Conservation (phyloP, 768 basidiomycete genomes). For the Tylopilus plumbeoviolaceoides region DNA sequence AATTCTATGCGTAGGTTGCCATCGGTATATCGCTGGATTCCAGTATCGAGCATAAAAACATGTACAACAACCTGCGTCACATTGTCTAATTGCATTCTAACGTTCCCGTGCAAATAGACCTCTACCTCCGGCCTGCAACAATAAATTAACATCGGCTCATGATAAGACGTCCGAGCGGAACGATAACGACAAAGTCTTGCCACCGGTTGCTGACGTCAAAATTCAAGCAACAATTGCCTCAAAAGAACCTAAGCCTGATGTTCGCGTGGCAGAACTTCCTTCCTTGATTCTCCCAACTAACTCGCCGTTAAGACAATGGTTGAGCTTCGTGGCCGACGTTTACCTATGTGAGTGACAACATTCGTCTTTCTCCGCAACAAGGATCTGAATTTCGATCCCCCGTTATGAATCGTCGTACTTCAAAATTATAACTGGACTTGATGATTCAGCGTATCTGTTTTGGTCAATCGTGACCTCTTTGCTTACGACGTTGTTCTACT, state of each 20-base stretch:
- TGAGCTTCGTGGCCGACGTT: conserved; percentile 41
- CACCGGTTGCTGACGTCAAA: neutral
- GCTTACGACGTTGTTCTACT: conserved; percentile 82
- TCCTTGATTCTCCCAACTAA: neutral
- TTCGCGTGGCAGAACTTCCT: neutral
- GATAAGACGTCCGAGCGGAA: neutral
- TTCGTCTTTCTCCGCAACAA: neutral
- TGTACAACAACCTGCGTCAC: conserved; percentile 45
- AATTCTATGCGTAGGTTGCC: conserved; percentile 13
- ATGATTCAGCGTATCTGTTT: conserved; percentile 60
- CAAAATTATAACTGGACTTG: neutral
- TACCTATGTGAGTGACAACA: conserved; percentile 49
- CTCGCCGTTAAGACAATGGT: conserved; percentile 11
- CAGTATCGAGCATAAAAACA: conserved; percentile 29
- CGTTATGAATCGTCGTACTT: neutral
- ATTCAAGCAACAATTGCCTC: neutral
- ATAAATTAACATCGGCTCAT: conserved; percentile 3
- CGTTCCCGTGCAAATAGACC: conserved; percentile 20
- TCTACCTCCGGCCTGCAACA: conserved; percentile 1
- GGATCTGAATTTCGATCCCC: conserved; percentile 3
- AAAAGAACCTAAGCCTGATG: neutral
- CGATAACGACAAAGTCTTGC: neutral
- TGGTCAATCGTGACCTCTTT: conserved; percentile 83
- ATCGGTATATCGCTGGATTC: conserved; percentile 27
- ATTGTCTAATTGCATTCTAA: conserved; percentile 31